Evolutionary conservation across 768 basidiomycete species (phyloP).

Genomic region (Auriscalpium microsporum): DNA sequence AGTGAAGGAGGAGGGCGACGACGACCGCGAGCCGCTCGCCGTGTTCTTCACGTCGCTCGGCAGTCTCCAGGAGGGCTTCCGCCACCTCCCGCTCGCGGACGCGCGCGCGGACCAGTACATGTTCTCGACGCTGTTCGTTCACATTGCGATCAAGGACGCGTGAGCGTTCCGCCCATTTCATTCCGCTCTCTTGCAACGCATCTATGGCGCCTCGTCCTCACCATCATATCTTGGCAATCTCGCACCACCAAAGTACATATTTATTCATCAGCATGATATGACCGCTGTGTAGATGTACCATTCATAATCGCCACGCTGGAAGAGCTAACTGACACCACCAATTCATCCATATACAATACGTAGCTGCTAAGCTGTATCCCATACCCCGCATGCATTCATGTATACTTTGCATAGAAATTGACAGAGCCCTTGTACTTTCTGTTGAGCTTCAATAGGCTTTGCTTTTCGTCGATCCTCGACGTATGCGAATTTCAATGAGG

Average conservation of each 20-base stretch:
- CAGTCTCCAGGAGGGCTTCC: conserved; percentile 69
- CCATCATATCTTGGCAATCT: background rate
- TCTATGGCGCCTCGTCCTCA: background rate
- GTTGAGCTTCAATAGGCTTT: too few relatives aligned
- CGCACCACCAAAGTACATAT: background rate
- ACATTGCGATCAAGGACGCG: conserved; percentile 39
- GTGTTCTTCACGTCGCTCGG: conserved; percentile 68
- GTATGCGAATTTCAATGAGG: too few relatives aligned
- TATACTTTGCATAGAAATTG: background rate
- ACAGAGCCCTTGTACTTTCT: too few relatives aligned
- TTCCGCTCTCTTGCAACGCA: background rate
- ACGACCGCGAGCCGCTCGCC: conserved; percentile 60
- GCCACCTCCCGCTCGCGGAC: conserved; percentile 87
- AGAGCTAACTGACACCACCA: too few relatives aligned
- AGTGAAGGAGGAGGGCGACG: conserved; percentile 56
- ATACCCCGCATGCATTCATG: background rate
- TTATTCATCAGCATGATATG: background rate
- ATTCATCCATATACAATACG: too few relatives aligned
- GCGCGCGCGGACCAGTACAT: conserved; percentile 78
- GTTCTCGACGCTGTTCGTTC: conserved; percentile 89
- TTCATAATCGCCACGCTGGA: too few relatives aligned
- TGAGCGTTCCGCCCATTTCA: conserved; percentile 4
- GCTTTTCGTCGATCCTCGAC: too few relatives aligned
- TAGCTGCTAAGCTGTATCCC: background rate
- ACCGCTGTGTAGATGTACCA: too few relatives aligned